phyloP scores from a whole-genome alignment of 352 stramenopile species.

The Globisporangium yorkense region DNA sequence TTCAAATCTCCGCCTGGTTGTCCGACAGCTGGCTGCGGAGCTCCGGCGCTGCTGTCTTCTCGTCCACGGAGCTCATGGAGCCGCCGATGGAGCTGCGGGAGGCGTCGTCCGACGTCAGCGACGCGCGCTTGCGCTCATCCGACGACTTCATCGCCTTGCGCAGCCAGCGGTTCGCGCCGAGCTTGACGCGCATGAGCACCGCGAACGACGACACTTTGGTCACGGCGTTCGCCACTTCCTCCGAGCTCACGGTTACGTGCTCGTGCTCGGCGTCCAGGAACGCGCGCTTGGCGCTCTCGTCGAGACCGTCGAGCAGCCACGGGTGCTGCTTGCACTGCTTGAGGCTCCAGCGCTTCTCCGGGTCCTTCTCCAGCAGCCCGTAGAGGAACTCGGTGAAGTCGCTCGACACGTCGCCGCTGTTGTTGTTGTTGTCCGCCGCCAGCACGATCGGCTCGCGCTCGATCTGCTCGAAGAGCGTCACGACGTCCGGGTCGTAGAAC shows the following conservation, averaged over 20 bases:
- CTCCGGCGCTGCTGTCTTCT: slow-evolving; percentile 4
- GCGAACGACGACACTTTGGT: slow-evolving; percentile 71
- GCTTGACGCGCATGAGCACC: slow-evolving; percentile 71
- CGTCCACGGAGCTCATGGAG: slow-evolving; percentile 18
- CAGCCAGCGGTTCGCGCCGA: slow-evolving; percentile 76
- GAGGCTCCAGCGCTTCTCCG: slow-evolving; percentile 62
- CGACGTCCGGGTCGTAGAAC: slow-evolving; percentile 79
- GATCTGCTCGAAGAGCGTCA: slow-evolving; percentile 81
- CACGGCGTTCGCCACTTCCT: slow-evolving; percentile 63
- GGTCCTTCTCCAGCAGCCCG: slow-evolving; percentile 70
- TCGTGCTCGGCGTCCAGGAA: slow-evolving; percentile 53
- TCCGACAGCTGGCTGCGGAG: background rate
- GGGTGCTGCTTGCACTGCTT: slow-evolving; percentile 59
- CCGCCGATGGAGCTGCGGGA: slow-evolving; percentile 13
- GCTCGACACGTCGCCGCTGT: slow-evolving; percentile 20
- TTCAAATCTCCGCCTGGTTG: slow-evolving; percentile 50
- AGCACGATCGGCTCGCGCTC: slow-evolving; percentile 47
- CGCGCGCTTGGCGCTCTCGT: slow-evolving; percentile 22
- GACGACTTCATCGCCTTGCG: slow-evolving; percentile 60
- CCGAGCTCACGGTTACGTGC: slow-evolving; percentile 43
- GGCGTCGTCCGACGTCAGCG: slow-evolving; percentile 12
- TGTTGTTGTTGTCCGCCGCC: slow-evolving; percentile 17
- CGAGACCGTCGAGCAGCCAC: slow-evolving; percentile 60
- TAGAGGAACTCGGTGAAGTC: slow-evolving; percentile 40
- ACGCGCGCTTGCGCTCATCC: slow-evolving; percentile 32